phyloP scores from a whole-genome alignment of 257 asterid genomes.

The Misopates orontium region DNA sequence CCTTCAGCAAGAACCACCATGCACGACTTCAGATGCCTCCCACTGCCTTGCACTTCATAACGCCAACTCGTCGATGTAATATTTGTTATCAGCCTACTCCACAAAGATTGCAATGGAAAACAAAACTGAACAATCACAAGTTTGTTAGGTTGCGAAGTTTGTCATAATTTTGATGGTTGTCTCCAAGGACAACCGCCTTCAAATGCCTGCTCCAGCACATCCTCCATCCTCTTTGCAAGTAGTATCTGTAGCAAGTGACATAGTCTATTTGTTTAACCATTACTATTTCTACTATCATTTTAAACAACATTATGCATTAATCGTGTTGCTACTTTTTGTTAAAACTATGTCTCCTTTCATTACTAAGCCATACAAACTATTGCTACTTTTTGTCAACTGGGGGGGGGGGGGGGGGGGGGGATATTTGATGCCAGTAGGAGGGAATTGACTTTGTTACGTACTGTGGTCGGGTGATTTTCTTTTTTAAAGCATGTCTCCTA shows the following conservation, averaged over 20 bases:
- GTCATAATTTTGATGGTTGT: slow-evolving; percentile 72
- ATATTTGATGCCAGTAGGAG: not conserved
- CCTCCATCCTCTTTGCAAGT: slow-evolving; percentile 91
- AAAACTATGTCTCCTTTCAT: not conserved
- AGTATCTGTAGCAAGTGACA: slow-evolving; percentile 50
- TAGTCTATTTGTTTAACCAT: not conserved
- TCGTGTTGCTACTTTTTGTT: too few species aligned
- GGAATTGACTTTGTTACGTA: too few species aligned
- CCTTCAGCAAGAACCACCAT: too few species aligned
- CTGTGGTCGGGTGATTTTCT: not conserved
- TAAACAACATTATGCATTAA: too few species aligned
- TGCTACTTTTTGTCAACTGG: not conserved
- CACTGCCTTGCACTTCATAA: slow-evolving; percentile 4
- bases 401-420: too few species aligned
- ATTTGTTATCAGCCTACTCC: slow-evolving; percentile 1
- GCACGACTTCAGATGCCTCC: too few species aligned
- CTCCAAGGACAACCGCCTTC: slow-evolving; percentile 98
- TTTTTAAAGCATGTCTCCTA: not conserved
- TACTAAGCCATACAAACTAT: not conserved
- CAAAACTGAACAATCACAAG: not conserved
- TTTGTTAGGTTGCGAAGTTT: not conserved
- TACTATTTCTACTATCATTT: not conserved
- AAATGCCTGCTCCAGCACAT: slow-evolving; percentile 92
- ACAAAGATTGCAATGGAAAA: not conserved
- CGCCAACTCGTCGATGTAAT: not conserved